phyloP scores from a whole-genome alignment of 2,329 filamentous ascomycete species.

The Aspergillus fischeri region DNA sequence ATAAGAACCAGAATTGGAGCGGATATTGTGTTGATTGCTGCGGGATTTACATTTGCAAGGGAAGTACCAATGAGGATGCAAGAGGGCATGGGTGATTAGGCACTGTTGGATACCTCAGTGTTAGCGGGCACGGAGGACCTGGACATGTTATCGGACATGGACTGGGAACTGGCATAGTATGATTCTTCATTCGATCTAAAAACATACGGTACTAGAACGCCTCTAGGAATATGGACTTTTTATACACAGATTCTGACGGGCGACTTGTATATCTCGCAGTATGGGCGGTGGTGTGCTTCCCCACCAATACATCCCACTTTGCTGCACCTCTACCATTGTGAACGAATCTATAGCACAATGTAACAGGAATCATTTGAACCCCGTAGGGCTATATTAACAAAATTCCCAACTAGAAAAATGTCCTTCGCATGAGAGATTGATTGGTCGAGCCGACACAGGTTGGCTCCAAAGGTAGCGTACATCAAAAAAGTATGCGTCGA shows the following conservation, averaged over 20 bases:
- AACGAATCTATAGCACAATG: not conserved
- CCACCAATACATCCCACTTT: not conserved
- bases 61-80: too few species aligned
- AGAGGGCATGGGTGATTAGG: too few species aligned
- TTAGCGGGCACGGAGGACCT: too few species aligned
- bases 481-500: not conserved
- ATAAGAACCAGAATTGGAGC: too few species aligned
- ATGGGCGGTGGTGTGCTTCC: too few species aligned
- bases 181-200: not conserved
- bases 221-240: not conserved
- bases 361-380: not conserved
- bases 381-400: not conserved
- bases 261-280: not conserved
- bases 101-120: too few species aligned
- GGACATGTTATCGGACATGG: too few species aligned
- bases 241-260: not conserved
- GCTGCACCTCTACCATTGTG: not conserved
- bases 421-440: not conserved
- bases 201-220: not conserved
- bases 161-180: not conserved
- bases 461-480: not conserved
- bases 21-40: too few species aligned
- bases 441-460: not conserved
- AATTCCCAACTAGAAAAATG: not conserved
- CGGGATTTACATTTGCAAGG: too few species aligned